Evolutionary conservation across 2,329 filamentous ascomycete species (phyloP), one percentile per base, ranked within the genome.

Genomic region (Exophiala calicioides): DNA sequence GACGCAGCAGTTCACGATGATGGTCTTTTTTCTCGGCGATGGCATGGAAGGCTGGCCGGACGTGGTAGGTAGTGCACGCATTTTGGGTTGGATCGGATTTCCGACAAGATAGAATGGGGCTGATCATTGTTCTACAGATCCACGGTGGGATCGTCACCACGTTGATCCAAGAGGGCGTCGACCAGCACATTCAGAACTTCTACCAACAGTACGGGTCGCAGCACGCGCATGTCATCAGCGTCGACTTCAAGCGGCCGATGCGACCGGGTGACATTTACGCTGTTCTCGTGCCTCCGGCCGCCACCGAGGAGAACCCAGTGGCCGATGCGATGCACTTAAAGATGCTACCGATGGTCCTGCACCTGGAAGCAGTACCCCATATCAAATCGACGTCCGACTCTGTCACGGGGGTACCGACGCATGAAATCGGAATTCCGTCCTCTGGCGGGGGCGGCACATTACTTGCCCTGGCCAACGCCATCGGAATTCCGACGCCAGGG

Each of bases 111-210:
- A 19, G 23, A 15, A 13, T 31, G 32, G 13, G 5, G 36, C 47
- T 50, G 19, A 50, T 23, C 15, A 10, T 29, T 16, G 8, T 41
- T 23, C n/a, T 16, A 13, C 29, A 50, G 47, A 34, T 55, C 40
- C 86, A 91, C 68, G 86, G 86, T 44, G 86, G 86, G 10, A 73
- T 77, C 5, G 73, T 86, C 37, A 84, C 82, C 5, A 88, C 82
- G 1, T 65, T 87, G 3, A 67, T 90, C 27, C 80, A 87, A 63
- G 86, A 90, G 69, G 78, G 76, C 40, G 72, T 88, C 52, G 81
- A 81, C 8, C 52, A 48, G 23, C 55, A 59, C 26, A 30, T 58
- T 18, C 40, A 50, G 19, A 49, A 48, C 10, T 52, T 55, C 32
- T 47, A 56, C 29, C 33, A 32, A 7, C 36, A 51, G 5, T 42